Evolutionary conservation across 2,329 filamentous ascomycete genomes (phyloP).

Genomic region (Stemphylium vesicarium): DNA sequence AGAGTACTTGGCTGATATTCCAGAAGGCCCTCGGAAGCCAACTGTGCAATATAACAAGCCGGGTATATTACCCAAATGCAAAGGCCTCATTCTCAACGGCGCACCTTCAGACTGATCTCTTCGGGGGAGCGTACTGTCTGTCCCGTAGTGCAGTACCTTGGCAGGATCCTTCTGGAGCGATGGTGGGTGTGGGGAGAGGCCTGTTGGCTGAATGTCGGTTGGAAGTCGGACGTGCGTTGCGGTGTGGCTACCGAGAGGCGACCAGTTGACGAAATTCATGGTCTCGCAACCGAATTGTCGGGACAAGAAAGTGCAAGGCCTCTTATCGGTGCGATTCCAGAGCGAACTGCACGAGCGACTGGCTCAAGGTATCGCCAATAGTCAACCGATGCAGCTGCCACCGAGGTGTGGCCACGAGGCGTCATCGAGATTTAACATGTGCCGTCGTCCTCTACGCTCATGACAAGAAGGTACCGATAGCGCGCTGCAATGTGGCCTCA

Average conservation of each 20-base stretch:
- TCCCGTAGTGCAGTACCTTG: constrained; percentile 33
- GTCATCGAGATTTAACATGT: constrained; percentile 21
- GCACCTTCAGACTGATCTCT: constrained; percentile 22
- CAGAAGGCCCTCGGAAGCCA: constrained; percentile 20
- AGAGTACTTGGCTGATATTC: constrained; percentile 24
- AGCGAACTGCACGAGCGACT: constrained; percentile 23
- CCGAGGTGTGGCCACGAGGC: constrained; percentile 19
- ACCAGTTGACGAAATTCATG: constrained; percentile 36
- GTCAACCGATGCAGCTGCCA: constrained; percentile 15
- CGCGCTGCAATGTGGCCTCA: constrained; percentile 18
- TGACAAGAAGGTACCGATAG: constrained; percentile 14
- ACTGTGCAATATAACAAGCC: constrained; percentile 29
- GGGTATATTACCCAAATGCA: constrained; percentile 28
- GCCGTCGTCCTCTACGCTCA: constrained; percentile 14
- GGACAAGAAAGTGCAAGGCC: constrained; percentile 31
- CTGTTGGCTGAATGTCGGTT: constrained; percentile 27
- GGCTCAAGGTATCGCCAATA: constrained; percentile 8
- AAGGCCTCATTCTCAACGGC: constrained; percentile 14
- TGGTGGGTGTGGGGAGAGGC: constrained; percentile 10
- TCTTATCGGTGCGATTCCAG: constrained; percentile 42
- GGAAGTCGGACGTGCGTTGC: constrained; percentile 28
- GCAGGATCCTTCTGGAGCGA: constrained; percentile 18
- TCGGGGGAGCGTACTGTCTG: constrained; percentile 32
- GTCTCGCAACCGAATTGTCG: constrained; percentile 33
- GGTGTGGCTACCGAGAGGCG: constrained; percentile 38